Evolutionary conservation across 768 basidiomycete genomes (phyloP).

Genomic region (Suillus placidus): DNA sequence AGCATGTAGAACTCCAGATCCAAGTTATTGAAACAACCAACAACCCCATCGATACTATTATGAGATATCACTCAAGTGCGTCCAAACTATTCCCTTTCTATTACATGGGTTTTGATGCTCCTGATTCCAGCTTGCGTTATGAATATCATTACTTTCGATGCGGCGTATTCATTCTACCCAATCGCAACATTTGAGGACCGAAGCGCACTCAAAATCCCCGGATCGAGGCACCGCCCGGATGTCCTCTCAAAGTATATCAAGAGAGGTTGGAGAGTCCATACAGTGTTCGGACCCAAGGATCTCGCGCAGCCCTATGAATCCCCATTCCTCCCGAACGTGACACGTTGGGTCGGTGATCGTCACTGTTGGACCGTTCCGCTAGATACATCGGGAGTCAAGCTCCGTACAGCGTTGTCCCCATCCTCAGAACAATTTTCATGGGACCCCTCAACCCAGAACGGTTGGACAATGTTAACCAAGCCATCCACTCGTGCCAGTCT

Average conservation of each 20-base stretch:
- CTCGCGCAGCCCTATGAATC: background rate
- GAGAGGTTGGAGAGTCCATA: slow-evolving; percentile 40
- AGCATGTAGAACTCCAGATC: slow-evolving; percentile 28
- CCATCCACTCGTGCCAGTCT: no score
- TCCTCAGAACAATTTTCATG: slow-evolving; percentile 17
- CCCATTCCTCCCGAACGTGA: slow-evolving; percentile 22
- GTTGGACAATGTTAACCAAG: slow-evolving; percentile 18
- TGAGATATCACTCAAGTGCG: slow-evolving; percentile 53
- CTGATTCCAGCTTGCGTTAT: slow-evolving; percentile 40
- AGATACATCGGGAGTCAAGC: slow-evolving; percentile 20
- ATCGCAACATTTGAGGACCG: slow-evolving; percentile 41
- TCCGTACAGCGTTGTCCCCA: slow-evolving; percentile 15
- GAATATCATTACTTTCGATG: slow-evolving; percentile 46
- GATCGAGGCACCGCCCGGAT: background rate
- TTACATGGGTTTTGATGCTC: background rate
- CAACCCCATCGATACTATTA: slow-evolving; percentile 41
- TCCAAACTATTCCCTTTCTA: slow-evolving; percentile 4
- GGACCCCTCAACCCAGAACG: slow-evolving; percentile 22
- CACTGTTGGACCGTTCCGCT: slow-evolving; percentile 36
- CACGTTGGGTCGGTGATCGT: slow-evolving; percentile 37
- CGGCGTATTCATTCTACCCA: slow-evolving; percentile 47
- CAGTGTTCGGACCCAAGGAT: slow-evolving; percentile 10
- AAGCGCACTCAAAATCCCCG: slow-evolving; percentile 24
- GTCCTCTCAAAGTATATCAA: slow-evolving; percentile 37
- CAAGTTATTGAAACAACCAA: slow-evolving; percentile 43